Evolutionary conservation across 139 green algal species (phyloP), one percentile per base, ranked within the genome.

Genomic region (Astrephomene gubernaculifera): DNA sequence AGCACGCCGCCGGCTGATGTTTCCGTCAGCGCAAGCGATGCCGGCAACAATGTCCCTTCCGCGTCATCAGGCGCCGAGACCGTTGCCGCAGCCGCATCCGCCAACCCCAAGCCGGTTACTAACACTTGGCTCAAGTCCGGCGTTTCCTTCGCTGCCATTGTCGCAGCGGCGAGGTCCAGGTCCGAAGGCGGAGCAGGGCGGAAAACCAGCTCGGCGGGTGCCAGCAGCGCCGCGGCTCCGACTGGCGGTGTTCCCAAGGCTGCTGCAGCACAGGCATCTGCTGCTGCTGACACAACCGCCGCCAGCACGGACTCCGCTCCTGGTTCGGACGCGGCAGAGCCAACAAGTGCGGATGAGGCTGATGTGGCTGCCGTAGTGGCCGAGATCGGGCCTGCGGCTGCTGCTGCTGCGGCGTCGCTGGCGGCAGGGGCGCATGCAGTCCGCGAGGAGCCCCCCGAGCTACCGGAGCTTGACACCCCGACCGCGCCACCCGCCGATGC

Each of bases 71-170:
- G n/a, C n/a, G n/a, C n/a, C n/a, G n/a, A n/a, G n/a, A n/a, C n/a
- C n/a, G n/a, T n/a, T n/a, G n/a, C n/a, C n/a, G n/a, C n/a, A n/a
- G n/a, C n/a, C n/a, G n/a, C n/a, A n/a, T n/a, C n/a, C n/a, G n/a
- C n/a, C n/a, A n/a, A n/a, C n/a, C n/a, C 36, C 5, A 39, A 41
- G 38, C 38, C 68, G 38, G 45, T 19, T 14, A 7, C 45, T 3
- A 33, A 27, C 33, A 24, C 71, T 1, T 80, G 71, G 71, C 10
- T 45, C 29, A 54, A 54, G 49, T 14, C 45, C 7, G 71, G 45
- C 8, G 31, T 49, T n/a, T 67, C 71, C 44, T 80, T 80, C 71
- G 71, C 71, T 6, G 71, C 71, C 45, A 65, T 80, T 57, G 49
- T 12, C 17, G 49, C 49, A 57, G 57, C 57, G 24, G 57, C 57